phyloP scores from a whole-genome alignment of 305 asterid genomes.

The Rubia tinctorum region DNA sequence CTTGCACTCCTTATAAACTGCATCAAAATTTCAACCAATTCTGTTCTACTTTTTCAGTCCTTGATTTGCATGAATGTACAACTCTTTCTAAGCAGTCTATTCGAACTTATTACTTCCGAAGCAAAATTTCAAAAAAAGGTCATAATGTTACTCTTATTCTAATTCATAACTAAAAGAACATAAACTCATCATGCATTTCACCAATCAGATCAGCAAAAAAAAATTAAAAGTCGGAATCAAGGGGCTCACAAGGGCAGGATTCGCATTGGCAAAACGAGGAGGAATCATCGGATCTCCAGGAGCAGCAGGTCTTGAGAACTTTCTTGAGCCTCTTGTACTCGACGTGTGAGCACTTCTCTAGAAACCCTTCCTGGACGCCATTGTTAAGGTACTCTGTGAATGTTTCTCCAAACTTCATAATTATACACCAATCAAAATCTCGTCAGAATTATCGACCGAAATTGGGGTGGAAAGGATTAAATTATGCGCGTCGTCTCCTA shows the following conservation, averaged over 20 bases:
- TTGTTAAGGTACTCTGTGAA: constrained; percentile 56
- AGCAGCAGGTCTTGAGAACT: constrained; percentile 64
- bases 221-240: neutral
- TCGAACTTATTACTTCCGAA: neutral
- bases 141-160: too few relatives aligned
- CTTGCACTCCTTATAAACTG: neutral
- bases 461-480: neutral
- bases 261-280: constrained; percentile 32
- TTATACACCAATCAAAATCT: neutral
- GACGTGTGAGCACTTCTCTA: constrained; percentile 53
- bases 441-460: neutral
- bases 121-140: too few relatives aligned
- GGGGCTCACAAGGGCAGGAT: constrained; percentile 45
- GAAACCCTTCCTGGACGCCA: constrained; percentile 48
- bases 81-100: neutral
- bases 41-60: neutral
- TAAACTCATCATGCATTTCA: neutral
- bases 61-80: too few relatives aligned
- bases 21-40: neutral
- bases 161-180: too few relatives aligned
- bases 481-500: neutral
- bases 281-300: constrained; percentile 34
- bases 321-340: constrained; percentile 84
- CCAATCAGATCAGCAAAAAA: neutral
- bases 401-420: constrained; percentile 83